Evolutionary conservation across 345 rosid genomes (phyloP).

Genomic region (Raphanus raphanistrum): DNA sequence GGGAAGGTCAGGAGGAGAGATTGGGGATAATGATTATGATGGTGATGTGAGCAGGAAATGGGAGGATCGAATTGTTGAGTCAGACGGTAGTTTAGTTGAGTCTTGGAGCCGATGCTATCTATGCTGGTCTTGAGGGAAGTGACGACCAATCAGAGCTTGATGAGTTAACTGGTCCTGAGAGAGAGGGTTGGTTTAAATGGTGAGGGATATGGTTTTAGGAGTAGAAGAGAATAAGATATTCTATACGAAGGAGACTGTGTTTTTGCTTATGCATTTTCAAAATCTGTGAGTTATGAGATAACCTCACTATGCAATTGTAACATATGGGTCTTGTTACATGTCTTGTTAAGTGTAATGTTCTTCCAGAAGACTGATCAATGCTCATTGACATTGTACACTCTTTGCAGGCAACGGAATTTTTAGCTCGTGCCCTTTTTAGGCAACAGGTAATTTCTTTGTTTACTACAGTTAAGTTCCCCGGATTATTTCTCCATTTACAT

Average conservation of each 20-base stretch:
- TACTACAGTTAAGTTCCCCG: not conserved
- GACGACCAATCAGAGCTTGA: slow-evolving; percentile 21
- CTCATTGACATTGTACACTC: slow-evolving; percentile 31
- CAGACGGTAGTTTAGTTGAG: slow-evolving; percentile 42
- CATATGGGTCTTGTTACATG: not conserved
- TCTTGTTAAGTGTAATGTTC: slow-evolving; percentile 13
- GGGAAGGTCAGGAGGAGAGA: slow-evolving; percentile 70
- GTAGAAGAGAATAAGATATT: slow-evolving; percentile 66
- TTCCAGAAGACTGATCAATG: slow-evolving; percentile 10
- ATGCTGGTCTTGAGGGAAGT: slow-evolving; percentile 35
- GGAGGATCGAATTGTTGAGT: slow-evolving; percentile 89
- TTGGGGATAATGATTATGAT: slow-evolving; percentile 5
- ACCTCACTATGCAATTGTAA: slow-evolving; percentile 8
- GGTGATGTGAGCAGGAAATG: slow-evolving; percentile 65
- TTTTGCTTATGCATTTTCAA: slow-evolving; percentile 74
- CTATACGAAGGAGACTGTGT: slow-evolving; percentile 91
- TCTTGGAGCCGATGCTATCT: slow-evolving; percentile 55
- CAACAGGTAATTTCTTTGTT: slow-evolving; percentile 56
- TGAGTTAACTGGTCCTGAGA: slow-evolving; percentile 42
- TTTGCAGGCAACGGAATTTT: slow-evolving; percentile 82
- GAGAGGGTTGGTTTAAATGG: slow-evolving; percentile 62
- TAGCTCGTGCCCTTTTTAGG: slow-evolving; percentile 88
- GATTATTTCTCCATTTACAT: not conserved
- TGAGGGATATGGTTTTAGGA: slow-evolving; percentile 73
- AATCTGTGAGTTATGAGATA: slow-evolving; percentile 55